These are phyloP conservation scores for Skeletonema tropicum DNA, from an alignment of 108 stramenopile species.

Conservation along the genomic window DNA sequence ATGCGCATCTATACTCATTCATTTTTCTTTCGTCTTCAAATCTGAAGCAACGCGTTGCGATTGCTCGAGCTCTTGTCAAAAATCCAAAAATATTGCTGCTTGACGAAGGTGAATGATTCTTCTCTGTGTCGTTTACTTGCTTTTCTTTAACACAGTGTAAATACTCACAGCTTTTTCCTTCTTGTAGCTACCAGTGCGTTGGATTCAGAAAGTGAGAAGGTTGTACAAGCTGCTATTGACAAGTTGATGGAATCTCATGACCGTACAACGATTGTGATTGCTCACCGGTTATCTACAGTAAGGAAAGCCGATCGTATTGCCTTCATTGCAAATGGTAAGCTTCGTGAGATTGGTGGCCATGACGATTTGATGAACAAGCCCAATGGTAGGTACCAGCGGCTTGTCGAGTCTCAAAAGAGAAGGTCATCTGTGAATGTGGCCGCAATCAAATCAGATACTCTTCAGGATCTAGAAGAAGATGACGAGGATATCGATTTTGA, in stretches of 20 bases:
- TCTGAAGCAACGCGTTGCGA: conserved; percentile 58
- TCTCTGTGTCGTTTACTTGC: neutral
- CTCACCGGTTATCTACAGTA: conserved; percentile 88
- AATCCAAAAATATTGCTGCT: conserved; percentile 85
- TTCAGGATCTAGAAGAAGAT: conserved; percentile 26
- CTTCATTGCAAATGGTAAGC: conserved; percentile 64
- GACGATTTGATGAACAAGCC: conserved; percentile 58
- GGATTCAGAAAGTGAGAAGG: conserved; percentile 80
- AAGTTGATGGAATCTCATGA: conserved; percentile 63
- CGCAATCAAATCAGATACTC: conserved; percentile 26
- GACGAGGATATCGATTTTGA: conserved; percentile 48
- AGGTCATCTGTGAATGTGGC: conserved; percentile 23
- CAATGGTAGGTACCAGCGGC: conserved; percentile 60
- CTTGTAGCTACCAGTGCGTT: conserved; percentile 56
- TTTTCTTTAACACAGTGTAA: neutral
- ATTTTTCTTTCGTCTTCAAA: neutral
- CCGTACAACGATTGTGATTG: conserved; percentile 83
- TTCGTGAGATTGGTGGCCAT: conserved; percentile 64
- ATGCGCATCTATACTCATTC: neutral
- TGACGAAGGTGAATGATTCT: conserved; percentile 73
- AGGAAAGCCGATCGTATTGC: conserved; percentile 80
- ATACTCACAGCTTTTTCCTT: neutral
- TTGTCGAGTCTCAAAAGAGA: conserved; percentile 52
- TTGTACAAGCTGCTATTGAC: conserved; percentile 89
- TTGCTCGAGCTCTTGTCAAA: conserved; percentile 89